These are phyloP conservation scores for Lipomyces yamadae DNA, from an alignment of 805 yeast genomes.

Conservation along the genomic window DNA sequence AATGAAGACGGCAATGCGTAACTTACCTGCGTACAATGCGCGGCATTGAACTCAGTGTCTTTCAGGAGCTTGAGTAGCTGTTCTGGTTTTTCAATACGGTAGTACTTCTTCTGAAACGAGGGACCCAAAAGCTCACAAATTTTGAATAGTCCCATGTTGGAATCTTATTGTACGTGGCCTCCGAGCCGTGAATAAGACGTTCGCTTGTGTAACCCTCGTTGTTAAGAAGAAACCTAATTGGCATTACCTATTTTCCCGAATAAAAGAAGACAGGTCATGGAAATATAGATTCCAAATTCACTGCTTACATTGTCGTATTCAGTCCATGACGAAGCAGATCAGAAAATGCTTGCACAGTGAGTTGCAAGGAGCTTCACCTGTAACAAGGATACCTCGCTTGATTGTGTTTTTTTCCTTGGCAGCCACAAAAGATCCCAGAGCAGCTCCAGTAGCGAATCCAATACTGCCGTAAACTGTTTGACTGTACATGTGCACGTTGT, in stretches of 20 bases:
- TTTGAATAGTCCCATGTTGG: slow-evolving; percentile 63
- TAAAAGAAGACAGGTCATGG: not conserved
- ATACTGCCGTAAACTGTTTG: slow-evolving; percentile 60
- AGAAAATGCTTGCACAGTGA: slow-evolving; percentile 68
- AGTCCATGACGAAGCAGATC: slow-evolving; percentile 60
- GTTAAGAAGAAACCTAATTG: slow-evolving; percentile 54
- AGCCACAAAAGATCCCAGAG: slow-evolving; percentile 66
- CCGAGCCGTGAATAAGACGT: slow-evolving; percentile 61
- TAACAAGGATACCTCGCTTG: slow-evolving; percentile 60
- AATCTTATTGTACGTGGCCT: slow-evolving; percentile 62
- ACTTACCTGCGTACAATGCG: slow-evolving; percentile 7
- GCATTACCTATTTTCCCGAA: not conserved
- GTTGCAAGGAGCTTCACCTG: slow-evolving; percentile 71
- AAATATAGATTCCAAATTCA: no score
- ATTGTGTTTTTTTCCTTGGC: slow-evolving; percentile 54
- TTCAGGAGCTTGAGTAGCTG: slow-evolving; percentile 54
- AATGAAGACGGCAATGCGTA: not conserved
- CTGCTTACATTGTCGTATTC: slow-evolving; percentile 55
- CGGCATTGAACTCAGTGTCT: slow-evolving; percentile 48
- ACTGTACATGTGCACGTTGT: not conserved
- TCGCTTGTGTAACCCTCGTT: slow-evolving; percentile 72
- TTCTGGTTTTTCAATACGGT: slow-evolving; percentile 54
- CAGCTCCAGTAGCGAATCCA: slow-evolving; percentile 68
- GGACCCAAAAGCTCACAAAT: slow-evolving; percentile 57
- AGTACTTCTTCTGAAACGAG: slow-evolving; percentile 52